Conservation (phyloP, 441 rosid species). For the Euphorbia corollata region DNA sequence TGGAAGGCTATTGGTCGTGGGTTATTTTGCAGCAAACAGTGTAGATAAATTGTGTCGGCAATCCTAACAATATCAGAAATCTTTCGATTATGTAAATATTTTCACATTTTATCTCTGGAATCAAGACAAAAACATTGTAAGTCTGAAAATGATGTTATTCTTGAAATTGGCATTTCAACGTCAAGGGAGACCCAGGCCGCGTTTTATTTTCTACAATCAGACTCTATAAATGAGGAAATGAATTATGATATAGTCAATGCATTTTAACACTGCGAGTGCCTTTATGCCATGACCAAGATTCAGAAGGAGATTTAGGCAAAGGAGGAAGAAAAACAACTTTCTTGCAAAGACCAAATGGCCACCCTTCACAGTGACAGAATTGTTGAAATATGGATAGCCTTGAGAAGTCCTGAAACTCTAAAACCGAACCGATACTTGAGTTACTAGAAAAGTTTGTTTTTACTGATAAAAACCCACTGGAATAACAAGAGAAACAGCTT, state of each 20-base stretch:
- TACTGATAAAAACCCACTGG: constrained; percentile 46
- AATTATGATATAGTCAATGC: constrained; percentile 8
- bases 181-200: too few relatives aligned
- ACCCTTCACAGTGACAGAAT: constrained; percentile 70
- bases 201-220: too few relatives aligned
- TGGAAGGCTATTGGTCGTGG: too few relatives aligned
- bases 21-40: too few relatives aligned
- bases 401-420: constrained; percentile 30
- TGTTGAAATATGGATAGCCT: constrained; percentile 52
- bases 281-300: constrained; percentile 84
- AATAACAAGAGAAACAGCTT: constrained; percentile 63
- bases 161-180: too few relatives aligned
- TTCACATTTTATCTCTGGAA: too few relatives aligned
- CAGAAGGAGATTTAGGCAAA: constrained; percentile 78
- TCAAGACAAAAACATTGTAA: too few relatives aligned
- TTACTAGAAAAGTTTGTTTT: constrained; percentile 48
- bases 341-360: constrained; percentile 87
- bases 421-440: constrained; percentile 44
- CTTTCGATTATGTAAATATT: too few relatives aligned
- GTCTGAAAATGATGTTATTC: too few relatives aligned
- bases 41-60: too few relatives aligned
- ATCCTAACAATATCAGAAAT: too few relatives aligned
- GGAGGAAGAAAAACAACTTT: constrained; percentile 71
- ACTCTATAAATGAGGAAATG: too few relatives aligned
- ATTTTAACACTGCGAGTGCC: constrained; percentile 32